Evolutionary conservation across 345 rosid species (phyloP).

Genomic region (Hibiscus mutabilis): DNA sequence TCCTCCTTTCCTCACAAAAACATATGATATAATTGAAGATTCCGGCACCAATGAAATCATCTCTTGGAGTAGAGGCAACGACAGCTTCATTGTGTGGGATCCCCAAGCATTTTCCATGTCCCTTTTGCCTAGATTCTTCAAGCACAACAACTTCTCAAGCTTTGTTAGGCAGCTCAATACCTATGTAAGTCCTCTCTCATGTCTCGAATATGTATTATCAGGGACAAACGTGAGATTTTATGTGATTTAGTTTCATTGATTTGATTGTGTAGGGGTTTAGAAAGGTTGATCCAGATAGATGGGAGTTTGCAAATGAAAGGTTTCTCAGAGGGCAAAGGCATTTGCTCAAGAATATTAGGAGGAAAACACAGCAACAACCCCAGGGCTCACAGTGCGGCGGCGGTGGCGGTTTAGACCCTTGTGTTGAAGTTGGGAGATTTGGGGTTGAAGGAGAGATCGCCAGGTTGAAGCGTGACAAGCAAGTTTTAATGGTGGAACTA

Average conservation of each 20-base stretch:
- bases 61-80: neutral
- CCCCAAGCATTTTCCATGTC: neutral
- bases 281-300: conserved; percentile 88
- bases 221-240: no score
- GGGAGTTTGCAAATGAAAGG: conserved; percentile 83
- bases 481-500: conserved; percentile 51
- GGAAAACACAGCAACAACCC: conserved; percentile 30
- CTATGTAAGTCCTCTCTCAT: conserved; percentile 38
- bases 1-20: neutral
- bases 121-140: neutral
- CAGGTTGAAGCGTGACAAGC: conserved; percentile 51
- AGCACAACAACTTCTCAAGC: conserved; percentile 50
- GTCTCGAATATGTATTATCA: no score
- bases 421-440: conserved; percentile 62
- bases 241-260: neutral
- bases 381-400: neutral
- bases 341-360: conserved; percentile 53
- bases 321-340: conserved; percentile 68
- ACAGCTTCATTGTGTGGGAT: neutral
- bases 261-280: conserved; percentile 53
- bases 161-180: conserved; percentile 78
- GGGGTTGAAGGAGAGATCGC: conserved; percentile 57
- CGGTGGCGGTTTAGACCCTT: conserved; percentile 28
- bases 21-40: neutral
- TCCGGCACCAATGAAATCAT: neutral